Base-by-base conservation (phyloP, 2,329 filamentous ascomycete genomes). In the Myotisia sp. region DNA sequence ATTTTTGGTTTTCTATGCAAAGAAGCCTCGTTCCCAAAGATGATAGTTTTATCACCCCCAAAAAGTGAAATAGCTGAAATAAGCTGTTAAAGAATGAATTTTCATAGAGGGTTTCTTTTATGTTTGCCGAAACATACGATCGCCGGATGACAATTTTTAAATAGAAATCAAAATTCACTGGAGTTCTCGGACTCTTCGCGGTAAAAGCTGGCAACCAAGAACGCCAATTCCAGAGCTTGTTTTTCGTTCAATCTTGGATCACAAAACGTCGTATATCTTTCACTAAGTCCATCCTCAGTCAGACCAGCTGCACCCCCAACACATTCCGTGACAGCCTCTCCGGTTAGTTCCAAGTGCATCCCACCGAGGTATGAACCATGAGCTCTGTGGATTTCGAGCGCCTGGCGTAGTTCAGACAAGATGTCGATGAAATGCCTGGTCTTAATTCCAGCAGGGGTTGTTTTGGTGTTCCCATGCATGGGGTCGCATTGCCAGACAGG, bases 401-500 rank as follows among this genome's bases (percentile, higher is more conserved):
- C 86, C 49, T 84, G 75, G 41, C 77, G 74, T 27, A 98, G 69
- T 64, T 98, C 90, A 1, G 72, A 73, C 54, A 94, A 77, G 48
- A 98, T 93, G 54, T 90, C 80, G 42, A 72, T 73, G 66, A 98
- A 98, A 36, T 80, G 78, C 10, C 90, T 74, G 2, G 90, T 98
- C 67, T 98, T 98, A 62, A 94, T 74, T 17, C 85, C 85, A 0
- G 71, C 64, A 0, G 73, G 69, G 0, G 82, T 87, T 30, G 66
- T 65, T 30, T 68, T 65, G 1, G 71, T 76, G 53, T 78, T 78
- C 19, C 90, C 90, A 60, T 98, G 90, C 90, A 98, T 98, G 14
- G 90, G 90, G 59, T 98, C 90, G 61, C 87, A 95, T 62, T 95
- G 90, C 87, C 87, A 95, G 47, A 94, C 83, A 3, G 92, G 84